A percentile compares a stretch with the other conserved stretches of the same genome.
phyloP scores from a whole-genome alignment of 2,329 filamentous ascomycete species.

The Alternaria rosae region DNA sequence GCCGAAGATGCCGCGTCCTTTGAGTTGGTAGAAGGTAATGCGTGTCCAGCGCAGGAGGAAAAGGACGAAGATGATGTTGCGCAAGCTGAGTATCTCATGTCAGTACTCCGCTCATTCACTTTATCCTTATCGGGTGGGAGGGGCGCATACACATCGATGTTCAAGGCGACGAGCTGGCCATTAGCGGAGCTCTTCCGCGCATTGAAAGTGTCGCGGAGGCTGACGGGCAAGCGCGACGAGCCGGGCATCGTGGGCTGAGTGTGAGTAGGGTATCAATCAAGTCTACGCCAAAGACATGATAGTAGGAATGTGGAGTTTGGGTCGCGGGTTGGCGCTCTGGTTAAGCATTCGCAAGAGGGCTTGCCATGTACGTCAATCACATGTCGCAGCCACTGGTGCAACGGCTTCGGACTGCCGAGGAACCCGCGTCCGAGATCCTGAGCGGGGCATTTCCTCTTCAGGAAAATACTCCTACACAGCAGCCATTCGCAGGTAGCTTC shows the following conservation, averaged over 20 bases:
- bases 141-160: conserved; percentile 72
- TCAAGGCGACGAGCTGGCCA: conserved; percentile 65
- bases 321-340: background rate
- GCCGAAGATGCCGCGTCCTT: conserved; percentile 86
- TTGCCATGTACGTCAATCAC: conserved; percentile 14
- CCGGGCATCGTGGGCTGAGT: conserved; percentile 53
- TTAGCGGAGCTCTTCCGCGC: conserved; percentile 66
- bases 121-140: background rate
- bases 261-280: background rate
- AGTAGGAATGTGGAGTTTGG: conserved; percentile 1
- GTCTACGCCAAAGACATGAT: background rate
- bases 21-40: conserved; percentile 81
- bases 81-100: conserved; percentile 59
- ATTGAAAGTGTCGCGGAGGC: conserved; percentile 71
- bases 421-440: background rate
- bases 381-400: background rate
- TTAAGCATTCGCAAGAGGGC: conserved; percentile 7
- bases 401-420: conserved; percentile 3
- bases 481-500: background rate
- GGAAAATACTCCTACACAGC: background rate
- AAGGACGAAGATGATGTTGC: conserved; percentile 87
- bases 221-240: conserved; percentile 74
- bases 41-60: conserved; percentile 86
- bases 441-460: background rate
- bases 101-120: background rate